These are phyloP conservation scores for Sindora glabra DNA, from an alignment of 306 rosid genomes.

Conservation along the genomic window DNA sequence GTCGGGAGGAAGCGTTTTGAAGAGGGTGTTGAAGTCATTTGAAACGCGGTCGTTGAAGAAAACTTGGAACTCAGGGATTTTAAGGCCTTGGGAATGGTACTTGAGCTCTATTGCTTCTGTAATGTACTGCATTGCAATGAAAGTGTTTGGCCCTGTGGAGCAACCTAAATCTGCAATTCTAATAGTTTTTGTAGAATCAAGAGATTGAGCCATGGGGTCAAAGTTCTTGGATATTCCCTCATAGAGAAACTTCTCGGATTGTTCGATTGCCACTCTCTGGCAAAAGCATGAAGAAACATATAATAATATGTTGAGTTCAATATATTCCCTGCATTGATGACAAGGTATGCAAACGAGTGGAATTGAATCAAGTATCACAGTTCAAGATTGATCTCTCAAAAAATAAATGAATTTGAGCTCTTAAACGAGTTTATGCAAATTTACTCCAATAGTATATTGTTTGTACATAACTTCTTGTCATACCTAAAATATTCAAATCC, in stretches of 20 bases:
- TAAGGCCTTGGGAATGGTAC: background rate
- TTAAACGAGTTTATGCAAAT: no score
- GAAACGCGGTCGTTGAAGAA: background rate
- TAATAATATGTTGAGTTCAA: no score
- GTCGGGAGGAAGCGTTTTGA: background rate
- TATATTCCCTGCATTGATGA: no score
- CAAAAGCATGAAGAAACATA: background rate
- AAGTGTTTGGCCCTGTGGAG: background rate
- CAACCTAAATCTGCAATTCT: background rate
- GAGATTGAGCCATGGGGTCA: background rate
- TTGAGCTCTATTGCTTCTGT: background rate
- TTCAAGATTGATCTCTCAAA: no score
- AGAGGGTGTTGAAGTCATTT: conserved; percentile 4
- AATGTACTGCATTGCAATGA: background rate
- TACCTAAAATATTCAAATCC: no score
- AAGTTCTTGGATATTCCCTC: background rate
- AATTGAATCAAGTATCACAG: no score
- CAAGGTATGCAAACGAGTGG: no score
- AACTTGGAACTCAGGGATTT: background rate
- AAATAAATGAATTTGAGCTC: no score
- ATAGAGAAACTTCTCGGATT: background rate
- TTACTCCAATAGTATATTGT: no score
- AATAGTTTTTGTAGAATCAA: background rate
- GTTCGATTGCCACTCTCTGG: background rate
- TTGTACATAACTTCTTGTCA: no score